A percentile compares a stretch with the other conserved stretches of the same genome.
Evolutionary conservation across 2,329 filamentous ascomycete species (phyloP).

Genomic region (Huntiella omanensis): DNA sequence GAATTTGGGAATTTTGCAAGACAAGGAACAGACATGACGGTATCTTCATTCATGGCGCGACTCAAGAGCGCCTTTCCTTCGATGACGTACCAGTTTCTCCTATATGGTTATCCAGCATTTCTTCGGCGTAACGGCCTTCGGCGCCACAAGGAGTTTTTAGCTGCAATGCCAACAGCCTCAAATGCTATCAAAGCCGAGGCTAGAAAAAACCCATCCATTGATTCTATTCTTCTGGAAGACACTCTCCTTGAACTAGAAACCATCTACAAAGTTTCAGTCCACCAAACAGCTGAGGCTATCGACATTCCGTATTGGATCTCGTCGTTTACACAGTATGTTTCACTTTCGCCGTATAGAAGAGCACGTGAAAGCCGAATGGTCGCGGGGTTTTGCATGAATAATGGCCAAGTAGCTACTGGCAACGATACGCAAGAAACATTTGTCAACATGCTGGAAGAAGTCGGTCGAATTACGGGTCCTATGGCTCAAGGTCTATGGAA

Average conservation of each 20-base stretch:
- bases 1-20: slow-evolving; percentile 31
- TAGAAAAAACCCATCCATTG: slow-evolving; percentile 22
- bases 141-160: slow-evolving; percentile 48
- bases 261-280: slow-evolving; percentile 44
- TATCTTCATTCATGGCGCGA: neutral
- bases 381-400: slow-evolving; percentile 60
- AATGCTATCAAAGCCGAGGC: slow-evolving; percentile 8
- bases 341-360: slow-evolving; percentile 52
- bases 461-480: slow-evolving; percentile 50
- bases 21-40: slow-evolving; percentile 16
- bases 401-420: slow-evolving; percentile 55
- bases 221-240: slow-evolving; percentile 52
- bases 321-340: slow-evolving; percentile 61
- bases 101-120: slow-evolving; percentile 50
- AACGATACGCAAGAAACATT: slow-evolving; percentile 49
- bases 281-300: slow-evolving; percentile 40
- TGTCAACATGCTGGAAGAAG: slow-evolving; percentile 57
- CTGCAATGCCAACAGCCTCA: slow-evolving; percentile 28
- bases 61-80: slow-evolving; percentile 34
- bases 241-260: slow-evolving; percentile 53
- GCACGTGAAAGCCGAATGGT: slow-evolving; percentile 28
- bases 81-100: slow-evolving; percentile 45
- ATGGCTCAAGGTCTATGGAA: slow-evolving; percentile 51
- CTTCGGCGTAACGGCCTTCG: slow-evolving; percentile 49
- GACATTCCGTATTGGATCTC: slow-evolving; percentile 58